phyloP scores from a whole-genome alignment of 768 basidiomycete species.

The Suillus clintonianus region DNA sequence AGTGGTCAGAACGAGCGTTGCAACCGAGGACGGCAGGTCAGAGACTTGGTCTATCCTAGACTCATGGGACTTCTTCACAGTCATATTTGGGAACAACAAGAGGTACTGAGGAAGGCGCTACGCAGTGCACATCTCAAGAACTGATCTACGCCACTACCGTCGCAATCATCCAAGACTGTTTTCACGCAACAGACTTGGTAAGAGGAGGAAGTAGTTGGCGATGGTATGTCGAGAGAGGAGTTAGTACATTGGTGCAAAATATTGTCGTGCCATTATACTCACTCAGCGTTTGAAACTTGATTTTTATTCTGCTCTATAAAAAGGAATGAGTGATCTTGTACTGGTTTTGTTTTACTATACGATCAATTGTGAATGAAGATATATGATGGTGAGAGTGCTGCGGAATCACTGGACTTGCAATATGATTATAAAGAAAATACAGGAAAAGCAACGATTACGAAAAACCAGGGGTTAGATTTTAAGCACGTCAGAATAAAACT shows the following conservation, averaged over 20 bases:
- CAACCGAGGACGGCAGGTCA: too few species aligned
- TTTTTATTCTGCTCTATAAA: background rate
- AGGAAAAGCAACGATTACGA: slow-evolving; percentile 1
- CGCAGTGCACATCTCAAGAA: too few species aligned
- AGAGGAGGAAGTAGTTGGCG: background rate
- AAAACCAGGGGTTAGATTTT: background rate
- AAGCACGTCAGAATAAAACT: slow-evolving; percentile 8
- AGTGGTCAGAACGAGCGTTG: too few species aligned
- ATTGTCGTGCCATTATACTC: background rate
- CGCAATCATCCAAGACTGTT: too few species aligned
- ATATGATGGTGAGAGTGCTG: background rate
- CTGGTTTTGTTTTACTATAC: background rate
- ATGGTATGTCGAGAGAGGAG: background rate
- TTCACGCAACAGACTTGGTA: too few species aligned
- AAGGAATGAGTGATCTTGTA: background rate
- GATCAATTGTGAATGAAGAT: background rate
- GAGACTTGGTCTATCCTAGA: too few species aligned
- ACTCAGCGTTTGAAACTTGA: background rate
- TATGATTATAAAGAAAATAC: slow-evolving; percentile 5
- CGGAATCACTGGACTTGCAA: slow-evolving; percentile 4
- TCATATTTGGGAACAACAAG: background rate
- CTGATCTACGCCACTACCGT: too few species aligned
- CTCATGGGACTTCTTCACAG: background rate
- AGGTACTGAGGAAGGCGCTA: background rate
- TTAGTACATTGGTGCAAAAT: background rate